Evolutionary conservation across 139 green algal species (phyloP), one percentile per base, ranked within the genome.

Genomic region (Chlamydomonas sp.): DNA sequence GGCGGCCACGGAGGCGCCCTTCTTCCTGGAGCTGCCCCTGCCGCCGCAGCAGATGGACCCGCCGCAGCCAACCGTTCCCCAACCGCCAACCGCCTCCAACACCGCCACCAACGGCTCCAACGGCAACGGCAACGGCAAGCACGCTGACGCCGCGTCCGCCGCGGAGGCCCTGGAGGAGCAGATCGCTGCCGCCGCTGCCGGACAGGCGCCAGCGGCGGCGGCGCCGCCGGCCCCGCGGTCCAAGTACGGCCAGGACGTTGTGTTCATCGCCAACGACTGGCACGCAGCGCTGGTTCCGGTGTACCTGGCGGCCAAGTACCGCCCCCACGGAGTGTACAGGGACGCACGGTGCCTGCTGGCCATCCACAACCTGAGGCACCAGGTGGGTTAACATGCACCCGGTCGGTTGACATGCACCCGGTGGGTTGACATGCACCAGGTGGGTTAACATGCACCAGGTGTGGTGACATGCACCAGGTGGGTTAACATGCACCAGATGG

Each of bases 281-380:
- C 96, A 98, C 79, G 93, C 94, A 17, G 83, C 93, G 5, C 90
- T 98, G 69, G 91, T 97, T 59, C 96, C 96, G 8, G 93, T 97
- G 14, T 96, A 96, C 91, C 89, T 98, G 7, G 95, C 95, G 6
- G 93, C 94, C 71, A 98, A 98, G 90, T 99, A 97, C 92, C 91
- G 97, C 14, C 92, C 93, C 2, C 82, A 96, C 69, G 95, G 94
- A 0, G 94, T 98, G 18, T 98, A 97, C 90, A 85, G 68, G 16
- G 89, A 91, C 57, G 93, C 96, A 0, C 94, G 95, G 83, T 92
- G 79, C 59, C 85, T 99, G 64, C 86, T 98, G 75, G 95, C 95
- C 31, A 97, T 99, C 72, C 97, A 99, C 92, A 99, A 99, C 88
- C 92, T 99, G 59, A 78, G 91, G 12, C 94, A 97, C 88, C 96